Evolutionary conservation across 2,329 filamentous ascomycete genomes (phyloP), one percentile per base, ranked within the genome.

Genomic region (Penicillium olsonii): DNA sequence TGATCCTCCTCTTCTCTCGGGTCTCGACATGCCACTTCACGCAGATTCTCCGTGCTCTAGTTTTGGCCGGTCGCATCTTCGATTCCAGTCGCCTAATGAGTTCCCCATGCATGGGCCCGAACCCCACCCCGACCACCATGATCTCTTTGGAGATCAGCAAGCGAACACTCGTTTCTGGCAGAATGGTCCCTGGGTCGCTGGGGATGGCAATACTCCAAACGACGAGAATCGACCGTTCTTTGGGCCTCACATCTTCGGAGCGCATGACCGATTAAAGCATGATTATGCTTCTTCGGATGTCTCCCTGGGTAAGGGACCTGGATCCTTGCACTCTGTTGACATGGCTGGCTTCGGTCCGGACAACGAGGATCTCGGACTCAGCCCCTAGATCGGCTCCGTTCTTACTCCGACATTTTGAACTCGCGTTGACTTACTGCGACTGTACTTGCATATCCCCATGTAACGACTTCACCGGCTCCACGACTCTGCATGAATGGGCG

Each of bases 291-390:
- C 71, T 10, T 74, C 72, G 18, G 71, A 74, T 47, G 71, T 75
- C 42, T 74, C 72, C 22, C 53, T 74, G 15, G 71, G 70, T 26
- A 68, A 70, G 37, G 71, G 71, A 1, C 72, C 72, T 4, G 71
- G 71, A 5, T 75, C 72, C 6, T 57, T 75, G 43, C 71, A 75
- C 53, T 74, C 71, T 10, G 71, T 74, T 52, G 72, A 75, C 45
- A 75, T 75, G 71, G 71, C 71, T 48, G 72, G 69, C 12, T 75
- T 75, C 45, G 70, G 71, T 22, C 66, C 72, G 26, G 72, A 75
- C 57, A 62, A 64, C 9, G 69, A 72, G 42, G 69, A 74, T 53
- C 53, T 73, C 22, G 69, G 64, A 34, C 61, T 73, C 27, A 73
- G 71, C 50, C 71, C 71, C 24, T 74, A 63, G 50, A n/a, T 37